These are phyloP conservation scores for Globisporangium nunn DNA, from an alignment of 352 stramenopile species.

Conservation along the genomic window DNA sequence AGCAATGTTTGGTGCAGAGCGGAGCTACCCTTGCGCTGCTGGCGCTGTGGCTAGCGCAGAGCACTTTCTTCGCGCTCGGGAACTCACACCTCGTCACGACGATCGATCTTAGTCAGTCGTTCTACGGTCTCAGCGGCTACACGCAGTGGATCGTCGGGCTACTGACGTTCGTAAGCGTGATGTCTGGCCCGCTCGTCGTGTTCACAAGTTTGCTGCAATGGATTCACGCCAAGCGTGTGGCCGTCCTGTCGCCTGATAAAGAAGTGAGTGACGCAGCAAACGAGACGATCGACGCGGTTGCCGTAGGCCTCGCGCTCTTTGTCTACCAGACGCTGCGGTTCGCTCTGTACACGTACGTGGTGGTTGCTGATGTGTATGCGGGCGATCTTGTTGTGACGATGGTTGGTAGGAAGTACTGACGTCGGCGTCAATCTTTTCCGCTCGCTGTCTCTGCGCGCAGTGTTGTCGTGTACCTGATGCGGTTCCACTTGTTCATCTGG, in stretches of 20 bases:
- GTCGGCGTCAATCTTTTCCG: neutral
- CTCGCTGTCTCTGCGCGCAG: slow-evolving; percentile 21
- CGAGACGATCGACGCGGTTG: neutral
- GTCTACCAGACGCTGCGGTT: slow-evolving; percentile 55
- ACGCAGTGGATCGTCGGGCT: slow-evolving; percentile 74
- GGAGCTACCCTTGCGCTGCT: slow-evolving; percentile 19
- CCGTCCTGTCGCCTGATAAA: neutral
- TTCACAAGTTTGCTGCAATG: slow-evolving; percentile 43
- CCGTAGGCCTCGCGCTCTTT: slow-evolving; percentile 30
- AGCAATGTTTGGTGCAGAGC: slow-evolving; percentile 4
- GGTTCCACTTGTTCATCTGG: slow-evolving; percentile 89
- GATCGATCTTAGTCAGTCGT: slow-evolving; percentile 86
- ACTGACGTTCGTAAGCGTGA: slow-evolving; percentile 69
- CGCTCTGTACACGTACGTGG: slow-evolving; percentile 54
- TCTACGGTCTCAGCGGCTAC: slow-evolving; percentile 72
- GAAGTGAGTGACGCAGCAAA: neutral
- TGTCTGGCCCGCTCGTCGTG: slow-evolving; percentile 64
- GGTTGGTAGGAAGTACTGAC: neutral
- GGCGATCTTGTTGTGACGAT: neutral
- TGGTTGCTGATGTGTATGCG: neutral
- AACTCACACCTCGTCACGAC: slow-evolving; percentile 88
- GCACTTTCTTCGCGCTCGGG: slow-evolving; percentile 77
- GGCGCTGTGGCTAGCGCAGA: slow-evolving; percentile 44
- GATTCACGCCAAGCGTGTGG: slow-evolving; percentile 5
- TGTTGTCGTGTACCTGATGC: slow-evolving; percentile 81